Evolutionary conservation across 169 alveolate genomes (phyloP), one percentile per base, ranked within the genome.

Genomic region (Eimeria mitis): DNA sequence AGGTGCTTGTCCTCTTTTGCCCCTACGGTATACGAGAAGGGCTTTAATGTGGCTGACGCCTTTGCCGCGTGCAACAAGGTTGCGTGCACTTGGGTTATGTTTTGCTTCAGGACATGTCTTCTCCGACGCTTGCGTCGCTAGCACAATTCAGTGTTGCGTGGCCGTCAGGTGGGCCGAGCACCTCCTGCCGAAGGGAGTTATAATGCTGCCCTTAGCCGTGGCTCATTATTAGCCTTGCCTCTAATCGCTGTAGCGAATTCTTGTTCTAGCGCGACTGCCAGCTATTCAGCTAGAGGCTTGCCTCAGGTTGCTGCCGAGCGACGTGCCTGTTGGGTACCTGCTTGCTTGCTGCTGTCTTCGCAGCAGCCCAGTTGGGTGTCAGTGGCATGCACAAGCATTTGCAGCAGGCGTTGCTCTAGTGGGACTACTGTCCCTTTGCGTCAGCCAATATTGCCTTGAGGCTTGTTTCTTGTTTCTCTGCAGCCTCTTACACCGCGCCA

Each of bases 141-240:
- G 92, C 78, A 87, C 92, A n/a, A n/a, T 87, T 8, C 92, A 87
- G 68, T 87, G 92, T 40, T 87, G 92, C 79, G 40, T 87, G 68
- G 92, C 92, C 92, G 71, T 87, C 81, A 87, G 92, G 92, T 87
- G 44, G n/a, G 79, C 44, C 42, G 92, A 61, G 81, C 70, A 16
- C 56, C 4, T 31, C 44, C 52, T 47, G 85, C 85, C 31, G 9
- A 6, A 37, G 23, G 25, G 34, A 28, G 6, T 23, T 9, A 40
- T 14, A 11, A 13, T 37, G 31, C 52, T 8, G 81, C 14, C 54
- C 14, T 73, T 37, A 73, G 83, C 52, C 83, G 40, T 40, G 83
- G n/a, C 49, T 37, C 0, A 9, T 42, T 16, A 42, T 16, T 73
- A 11, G 37, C 56, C 54, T 37, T 37, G 19, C 52, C 21, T 34